Evolutionary conservation across 2,329 filamentous ascomycete species (phyloP).

Genomic region (Phaeosphaeria sp.): DNA sequence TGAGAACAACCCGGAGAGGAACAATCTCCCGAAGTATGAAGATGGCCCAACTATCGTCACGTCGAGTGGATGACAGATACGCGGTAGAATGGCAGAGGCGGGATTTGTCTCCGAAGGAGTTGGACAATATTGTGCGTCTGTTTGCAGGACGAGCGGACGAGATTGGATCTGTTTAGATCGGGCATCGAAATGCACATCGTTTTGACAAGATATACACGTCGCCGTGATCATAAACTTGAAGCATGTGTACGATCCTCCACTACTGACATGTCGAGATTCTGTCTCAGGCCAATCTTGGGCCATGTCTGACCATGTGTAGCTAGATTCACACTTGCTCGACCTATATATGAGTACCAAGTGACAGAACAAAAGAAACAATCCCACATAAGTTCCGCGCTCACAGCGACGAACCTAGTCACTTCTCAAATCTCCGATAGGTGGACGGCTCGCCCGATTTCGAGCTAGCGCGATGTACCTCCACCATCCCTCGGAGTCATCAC

Average conservation of each 20-base stretch:
- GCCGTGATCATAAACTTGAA: neutral
- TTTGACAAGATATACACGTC: neutral
- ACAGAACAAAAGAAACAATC: no score
- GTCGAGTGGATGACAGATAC: slow-evolving; percentile 1
- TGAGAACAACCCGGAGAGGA: slow-evolving; percentile 14
- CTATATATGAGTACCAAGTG: no score
- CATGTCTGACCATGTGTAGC: no score
- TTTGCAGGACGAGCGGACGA: neutral
- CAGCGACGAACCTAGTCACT: neutral
- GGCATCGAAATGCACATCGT: neutral
- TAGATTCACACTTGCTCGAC: no score
- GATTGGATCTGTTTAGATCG: neutral
- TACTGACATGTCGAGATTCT: no score
- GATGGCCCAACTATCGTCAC: slow-evolving; percentile 23
- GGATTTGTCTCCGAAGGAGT: neutral
- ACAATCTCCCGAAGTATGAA: slow-evolving; percentile 3
- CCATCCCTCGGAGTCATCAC: neutral
- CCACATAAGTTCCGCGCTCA: neutral
- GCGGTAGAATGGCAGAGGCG: neutral
- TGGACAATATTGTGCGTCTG: neutral
- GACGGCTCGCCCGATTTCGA: neutral
- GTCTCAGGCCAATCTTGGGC: no score
- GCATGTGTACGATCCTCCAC: no score
- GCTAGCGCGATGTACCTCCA: neutral
- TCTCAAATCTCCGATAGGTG: neutral